Conservation (phyloP, 305 asterid species). For the Solanum hybrid region DNA sequence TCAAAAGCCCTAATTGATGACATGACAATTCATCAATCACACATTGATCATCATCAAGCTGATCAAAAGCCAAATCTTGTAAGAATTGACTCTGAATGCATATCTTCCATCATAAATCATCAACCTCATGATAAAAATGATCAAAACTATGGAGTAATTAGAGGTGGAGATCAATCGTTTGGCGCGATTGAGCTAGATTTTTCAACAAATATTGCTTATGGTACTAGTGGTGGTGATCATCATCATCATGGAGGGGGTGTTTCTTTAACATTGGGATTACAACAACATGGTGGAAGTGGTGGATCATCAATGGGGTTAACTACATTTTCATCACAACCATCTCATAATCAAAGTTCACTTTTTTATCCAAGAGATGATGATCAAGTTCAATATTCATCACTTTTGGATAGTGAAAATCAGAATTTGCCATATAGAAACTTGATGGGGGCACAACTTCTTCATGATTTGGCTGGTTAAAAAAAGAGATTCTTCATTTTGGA, state of each 20-base stretch:
- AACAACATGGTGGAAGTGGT: constrained; percentile 59
- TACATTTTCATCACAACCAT: constrained; percentile 31
- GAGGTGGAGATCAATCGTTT: constrained; percentile 28
- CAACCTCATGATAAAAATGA: constrained; percentile 14
- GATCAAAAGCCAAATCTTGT: constrained; percentile 70
- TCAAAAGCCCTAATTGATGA: constrained; percentile 9
- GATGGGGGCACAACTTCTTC: constrained; percentile 93
- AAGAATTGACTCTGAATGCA: constrained; percentile 68
- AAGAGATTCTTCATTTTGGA: not conserved
- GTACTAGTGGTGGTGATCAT: not conserved
- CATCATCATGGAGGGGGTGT: constrained; percentile 32
- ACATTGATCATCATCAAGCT: constrained; percentile 15
- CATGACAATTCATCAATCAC: not conserved
- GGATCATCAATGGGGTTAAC: constrained; percentile 44
- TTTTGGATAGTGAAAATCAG: constrained; percentile 68
- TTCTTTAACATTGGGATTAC: constrained; percentile 73
- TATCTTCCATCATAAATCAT: constrained; percentile 63
- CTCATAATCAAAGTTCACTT: constrained; percentile 47
- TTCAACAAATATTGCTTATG: constrained; percentile 33
- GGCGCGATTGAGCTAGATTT: constrained; percentile 59
- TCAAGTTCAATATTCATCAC: constrained; percentile 56
- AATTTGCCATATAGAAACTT: constrained; percentile 68
- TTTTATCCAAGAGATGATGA: constrained; percentile 46
- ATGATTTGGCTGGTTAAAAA: constrained; percentile 68
- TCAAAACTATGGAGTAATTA: constrained; percentile 15